Evolutionary conservation across 192 early-diverging fungal species (phyloP), one percentile per base, ranked within the genome.

Genomic region (Chytriomyces sp.): DNA sequence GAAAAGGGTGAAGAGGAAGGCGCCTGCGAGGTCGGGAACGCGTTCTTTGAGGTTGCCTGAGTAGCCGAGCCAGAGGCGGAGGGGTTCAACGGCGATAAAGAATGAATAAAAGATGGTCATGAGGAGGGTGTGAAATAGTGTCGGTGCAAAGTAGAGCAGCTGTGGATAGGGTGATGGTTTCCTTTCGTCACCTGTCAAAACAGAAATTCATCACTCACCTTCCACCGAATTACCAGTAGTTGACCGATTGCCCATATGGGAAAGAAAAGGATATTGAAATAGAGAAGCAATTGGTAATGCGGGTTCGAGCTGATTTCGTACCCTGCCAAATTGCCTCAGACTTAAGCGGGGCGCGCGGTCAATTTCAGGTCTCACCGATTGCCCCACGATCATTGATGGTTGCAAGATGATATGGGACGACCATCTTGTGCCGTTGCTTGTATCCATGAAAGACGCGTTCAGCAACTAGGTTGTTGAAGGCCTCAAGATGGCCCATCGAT

Each of bases 1-100:
- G 40, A 79, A 77, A 12, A 64, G 4, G 6, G 81, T 77, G 25
- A 79, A 62, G n/a, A 82, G 75, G 39, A 82, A 67, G 32, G 22
- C 40, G n/a, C 81, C 78, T 3, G 75, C 59, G 7, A 82, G 75
- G 26, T 82, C 77, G 2, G 81, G 81, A 67, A 82, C 76, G 41
- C 73, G 58, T 55, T 82, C 81, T 30, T 62, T 66, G 10, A 82
- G 66, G 41, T 82, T 82, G 2, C 81, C 81, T 2, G 12, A n/a
- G 55, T 72, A 82, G 4, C 81, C 81, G 19, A 82, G 67, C 65
- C 61, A 79, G 28, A 82, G 39, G 28, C 81, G 71, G 8, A 67
- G 6, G 12, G 67, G 62, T 61, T 82, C 81, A 25, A 82, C 30
- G 4, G 56, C n/a, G 25, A 67, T 52, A 52, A 79, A 82, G 57